phyloP scores from a whole-genome alignment of 116 monocot genomes.

The Trichopus zeylanicus region DNA sequence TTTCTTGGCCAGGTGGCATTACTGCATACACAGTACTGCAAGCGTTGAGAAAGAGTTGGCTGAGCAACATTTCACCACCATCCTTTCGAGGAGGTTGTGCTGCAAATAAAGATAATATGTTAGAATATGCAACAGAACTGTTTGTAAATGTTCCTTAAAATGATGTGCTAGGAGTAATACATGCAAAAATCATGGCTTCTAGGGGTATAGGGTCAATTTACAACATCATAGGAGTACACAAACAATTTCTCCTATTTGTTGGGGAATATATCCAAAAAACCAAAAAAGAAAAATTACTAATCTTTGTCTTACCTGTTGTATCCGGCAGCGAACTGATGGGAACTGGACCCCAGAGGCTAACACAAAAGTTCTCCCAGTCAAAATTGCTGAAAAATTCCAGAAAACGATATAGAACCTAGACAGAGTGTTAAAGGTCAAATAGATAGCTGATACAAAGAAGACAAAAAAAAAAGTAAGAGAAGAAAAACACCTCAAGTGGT shows the following conservation, averaged over 20 bases:
- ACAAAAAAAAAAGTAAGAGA: constrained; percentile 5
- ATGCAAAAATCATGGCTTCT: too few species aligned
- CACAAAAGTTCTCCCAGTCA: constrained; percentile 91
- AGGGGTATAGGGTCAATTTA: too few species aligned
- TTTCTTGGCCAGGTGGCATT: constrained; percentile 35
- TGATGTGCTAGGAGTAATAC: too few species aligned
- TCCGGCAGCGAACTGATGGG: constrained; percentile 20
- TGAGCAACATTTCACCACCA: constrained; percentile 53
- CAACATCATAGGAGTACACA: too few species aligned
- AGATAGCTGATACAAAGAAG: too few species aligned
- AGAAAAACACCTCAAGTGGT: constrained; percentile 72
- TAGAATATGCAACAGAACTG: too few species aligned
- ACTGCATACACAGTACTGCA: constrained; percentile 47
- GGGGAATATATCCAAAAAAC: too few species aligned
- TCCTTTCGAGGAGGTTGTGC: constrained; percentile 74
- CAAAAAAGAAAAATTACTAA: background rate
- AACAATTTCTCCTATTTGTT: too few species aligned
- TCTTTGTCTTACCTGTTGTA: background rate
- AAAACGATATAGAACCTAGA: constrained; percentile 91
- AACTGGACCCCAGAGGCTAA: constrained; percentile 88
- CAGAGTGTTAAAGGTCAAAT: too few species aligned
- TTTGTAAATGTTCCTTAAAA: too few species aligned
- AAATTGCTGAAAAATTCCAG: constrained; percentile 94
- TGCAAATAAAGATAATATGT: too few species aligned
- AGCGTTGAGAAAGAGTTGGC: constrained; percentile 40